phyloP scores from a whole-genome alignment of 805 yeast genomes.

The Teunomyces funiuensis region DNA sequence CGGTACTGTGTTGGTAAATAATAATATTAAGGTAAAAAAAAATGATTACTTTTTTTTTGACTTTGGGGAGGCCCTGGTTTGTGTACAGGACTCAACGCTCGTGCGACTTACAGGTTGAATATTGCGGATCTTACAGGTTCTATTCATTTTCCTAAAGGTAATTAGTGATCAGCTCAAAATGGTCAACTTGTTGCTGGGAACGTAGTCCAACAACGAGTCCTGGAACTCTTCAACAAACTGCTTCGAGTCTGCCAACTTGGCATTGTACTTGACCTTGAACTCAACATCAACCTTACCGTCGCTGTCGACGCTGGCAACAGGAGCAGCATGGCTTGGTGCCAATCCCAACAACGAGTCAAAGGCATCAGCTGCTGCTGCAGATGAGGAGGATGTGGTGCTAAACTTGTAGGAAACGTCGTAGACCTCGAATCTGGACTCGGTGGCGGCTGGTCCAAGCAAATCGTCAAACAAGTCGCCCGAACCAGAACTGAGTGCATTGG shows the following conservation, averaged over 20 bases:
- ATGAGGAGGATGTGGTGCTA: conserved; percentile 4
- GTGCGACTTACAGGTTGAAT: not conserved
- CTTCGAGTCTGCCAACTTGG: conserved; percentile 33
- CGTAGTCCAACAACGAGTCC: conserved; percentile 31
- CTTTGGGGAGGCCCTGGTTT: not conserved
- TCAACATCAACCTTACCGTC: conserved; percentile 26
- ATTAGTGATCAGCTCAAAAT: conserved; percentile 5
- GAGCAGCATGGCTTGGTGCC: conserved; percentile 9
- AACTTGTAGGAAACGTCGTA: conserved; percentile 28
- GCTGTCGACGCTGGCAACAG: conserved; percentile 9
- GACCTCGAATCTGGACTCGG: conserved; percentile 36
- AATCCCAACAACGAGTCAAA: conserved; percentile 39
- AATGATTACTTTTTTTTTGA: not conserved
- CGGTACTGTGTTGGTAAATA: not conserved
- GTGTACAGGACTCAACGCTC: not conserved
- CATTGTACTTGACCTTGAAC: conserved; percentile 34
- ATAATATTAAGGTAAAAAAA: not conserved
- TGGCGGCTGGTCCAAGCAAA: conserved; percentile 35
- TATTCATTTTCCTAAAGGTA: no score
- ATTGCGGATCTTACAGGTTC: not conserved
- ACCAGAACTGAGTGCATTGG: conserved; percentile 12
- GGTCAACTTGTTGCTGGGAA: conserved; percentile 25
- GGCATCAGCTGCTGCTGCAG: conserved; percentile 10
- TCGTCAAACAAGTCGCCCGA: conserved; percentile 37
- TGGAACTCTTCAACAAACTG: conserved; percentile 37